Evolutionary conservation across 139 green algal species (phyloP).

Genomic region (Choricystis sp.): DNA sequence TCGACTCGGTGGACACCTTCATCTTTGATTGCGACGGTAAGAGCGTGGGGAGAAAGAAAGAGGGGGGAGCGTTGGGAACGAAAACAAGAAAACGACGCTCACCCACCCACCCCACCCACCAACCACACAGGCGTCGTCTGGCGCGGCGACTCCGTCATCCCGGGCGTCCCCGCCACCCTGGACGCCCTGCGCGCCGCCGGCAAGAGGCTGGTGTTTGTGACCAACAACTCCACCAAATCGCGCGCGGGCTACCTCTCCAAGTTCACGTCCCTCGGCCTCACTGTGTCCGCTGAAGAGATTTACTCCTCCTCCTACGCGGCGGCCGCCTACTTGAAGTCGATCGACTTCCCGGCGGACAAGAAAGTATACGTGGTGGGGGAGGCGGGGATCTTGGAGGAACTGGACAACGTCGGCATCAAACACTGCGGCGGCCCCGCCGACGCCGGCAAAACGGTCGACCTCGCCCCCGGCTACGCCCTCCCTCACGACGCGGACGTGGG

Average conservation of each 20-base stretch:
- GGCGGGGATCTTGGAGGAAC: conserved; percentile 79
- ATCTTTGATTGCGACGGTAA: conserved; percentile 99
- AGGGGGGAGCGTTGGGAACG: background rate
- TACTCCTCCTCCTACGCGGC: conserved; percentile 97
- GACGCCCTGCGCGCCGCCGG: conserved; percentile 74
- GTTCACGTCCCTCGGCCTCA: conserved; percentile 83
- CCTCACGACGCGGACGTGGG: conserved; percentile 80
- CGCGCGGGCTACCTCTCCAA: conserved; percentile 86
- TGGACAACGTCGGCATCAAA: conserved; percentile 83
- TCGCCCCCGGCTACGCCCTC: conserved; percentile 68
- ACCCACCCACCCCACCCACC: background rate
- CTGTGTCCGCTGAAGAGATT: conserved; percentile 90
- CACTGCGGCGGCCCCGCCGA: conserved; percentile 86
- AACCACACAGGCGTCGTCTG: conserved; percentile 74
- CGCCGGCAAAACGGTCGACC: conserved; percentile 63
- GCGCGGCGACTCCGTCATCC: conserved; percentile 90
- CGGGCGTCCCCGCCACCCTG: conserved; percentile 92
- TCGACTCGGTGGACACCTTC: conserved; percentile 87
- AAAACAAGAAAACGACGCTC: background rate
- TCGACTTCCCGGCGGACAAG: conserved; percentile 83
- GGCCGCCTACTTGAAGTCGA: conserved; percentile 88
- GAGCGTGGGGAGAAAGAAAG: too few relatives aligned
- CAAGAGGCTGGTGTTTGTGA: conserved; percentile 98
- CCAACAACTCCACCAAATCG: conserved; percentile 99
- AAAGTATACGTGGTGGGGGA: conserved; percentile 87